These are phyloP conservation scores for Aspergillus alliaceus DNA, from an alignment of 2,329 filamentous ascomycete genomes.

Conservation along the genomic window DNA sequence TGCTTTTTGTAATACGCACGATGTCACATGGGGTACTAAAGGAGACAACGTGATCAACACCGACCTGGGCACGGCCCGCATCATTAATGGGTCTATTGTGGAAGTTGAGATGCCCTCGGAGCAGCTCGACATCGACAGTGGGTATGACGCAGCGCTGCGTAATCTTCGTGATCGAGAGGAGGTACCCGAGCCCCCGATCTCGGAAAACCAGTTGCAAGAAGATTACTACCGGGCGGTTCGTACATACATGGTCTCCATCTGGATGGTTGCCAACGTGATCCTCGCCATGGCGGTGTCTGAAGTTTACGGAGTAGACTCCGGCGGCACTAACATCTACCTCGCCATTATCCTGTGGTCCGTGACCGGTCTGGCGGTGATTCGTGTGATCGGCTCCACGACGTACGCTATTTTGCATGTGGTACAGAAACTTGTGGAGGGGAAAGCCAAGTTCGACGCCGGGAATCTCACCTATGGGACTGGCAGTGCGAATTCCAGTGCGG, in stretches of 20 bases:
- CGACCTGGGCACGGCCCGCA: slow-evolving; percentile 83
- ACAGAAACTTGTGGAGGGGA: slow-evolving; percentile 83
- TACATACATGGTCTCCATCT: slow-evolving; percentile 95
- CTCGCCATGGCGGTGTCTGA: slow-evolving; percentile 92
- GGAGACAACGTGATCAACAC: slow-evolving; percentile 94
- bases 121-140: slow-evolving; percentile 95
- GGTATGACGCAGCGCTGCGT: slow-evolving; percentile 93
- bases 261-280: slow-evolving; percentile 90
- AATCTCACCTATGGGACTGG: slow-evolving; percentile 32
- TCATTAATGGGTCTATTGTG: slow-evolving; percentile 74
- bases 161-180: slow-evolving; percentile 93
- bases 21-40: slow-evolving; percentile 98
- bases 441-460: slow-evolving; percentile 59
- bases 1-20: slow-evolving; percentile 98
- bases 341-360: slow-evolving; percentile 93
- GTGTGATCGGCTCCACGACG: slow-evolving; percentile 75
- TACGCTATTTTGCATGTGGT: slow-evolving; percentile 83
- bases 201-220: slow-evolving; percentile 85
- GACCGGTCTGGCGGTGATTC: slow-evolving; percentile 80
- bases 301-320: slow-evolving; percentile 69
- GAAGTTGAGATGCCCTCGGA: slow-evolving; percentile 97
- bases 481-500: slow-evolving; percentile 20
- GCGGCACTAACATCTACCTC: slow-evolving; percentile 85
- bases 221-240: slow-evolving; percentile 98
- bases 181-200: slow-evolving; percentile 62